Conservation (phyloP, 2,329 filamentous ascomycete genomes). For the Rutstroemia sp. region DNA sequence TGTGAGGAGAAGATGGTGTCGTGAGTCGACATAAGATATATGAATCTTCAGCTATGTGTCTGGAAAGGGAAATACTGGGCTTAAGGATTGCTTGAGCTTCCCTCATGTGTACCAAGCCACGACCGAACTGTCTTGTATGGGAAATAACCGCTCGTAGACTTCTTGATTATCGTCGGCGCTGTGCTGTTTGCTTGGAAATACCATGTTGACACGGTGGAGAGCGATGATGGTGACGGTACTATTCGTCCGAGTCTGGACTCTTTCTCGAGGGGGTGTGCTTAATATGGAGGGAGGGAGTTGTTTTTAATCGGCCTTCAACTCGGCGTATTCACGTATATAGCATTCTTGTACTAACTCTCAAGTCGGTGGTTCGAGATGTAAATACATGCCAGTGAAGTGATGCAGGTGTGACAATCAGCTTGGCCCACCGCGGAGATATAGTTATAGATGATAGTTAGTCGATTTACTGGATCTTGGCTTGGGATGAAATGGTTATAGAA, state of each 20-base stretch:
- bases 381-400: too few relatives aligned
- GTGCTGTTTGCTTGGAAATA: constrained; percentile 58
- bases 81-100: constrained; percentile 68
- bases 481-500: too few relatives aligned
- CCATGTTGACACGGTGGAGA: constrained; percentile 69
- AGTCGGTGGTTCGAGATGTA: neutral
- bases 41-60: too few relatives aligned
- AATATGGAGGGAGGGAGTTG: neutral
- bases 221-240: constrained; percentile 41
- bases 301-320: neutral
- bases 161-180: constrained; percentile 45
- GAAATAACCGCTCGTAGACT: constrained; percentile 80
- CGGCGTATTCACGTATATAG: neutral
- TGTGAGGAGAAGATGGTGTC: constrained; percentile 75
- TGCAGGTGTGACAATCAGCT: too few relatives aligned
- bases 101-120: constrained; percentile 80
- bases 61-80: constrained; percentile 37
- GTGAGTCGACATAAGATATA: constrained; percentile 35
- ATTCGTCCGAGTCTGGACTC: neutral
- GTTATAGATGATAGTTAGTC: too few relatives aligned
- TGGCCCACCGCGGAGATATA: too few relatives aligned
- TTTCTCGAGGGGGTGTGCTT: neutral
- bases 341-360: neutral
- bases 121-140: constrained; percentile 78
- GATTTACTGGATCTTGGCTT: too few relatives aligned